Evolutionary conservation across 2,329 filamentous ascomycete species (phyloP).

Genomic region (Westerdykella aurantiaca): DNA sequence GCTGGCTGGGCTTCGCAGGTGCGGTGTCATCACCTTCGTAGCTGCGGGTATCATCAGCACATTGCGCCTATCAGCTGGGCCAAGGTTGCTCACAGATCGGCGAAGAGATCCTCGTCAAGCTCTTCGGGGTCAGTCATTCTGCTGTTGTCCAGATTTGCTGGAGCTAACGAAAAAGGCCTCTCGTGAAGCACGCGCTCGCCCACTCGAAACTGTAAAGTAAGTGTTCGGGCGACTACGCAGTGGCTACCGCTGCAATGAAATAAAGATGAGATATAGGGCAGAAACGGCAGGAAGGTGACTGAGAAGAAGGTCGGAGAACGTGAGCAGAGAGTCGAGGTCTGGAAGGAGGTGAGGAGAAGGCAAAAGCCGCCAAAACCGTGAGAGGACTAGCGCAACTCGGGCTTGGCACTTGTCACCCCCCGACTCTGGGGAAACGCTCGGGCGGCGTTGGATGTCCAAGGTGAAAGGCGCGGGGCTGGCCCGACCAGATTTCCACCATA

Average conservation of each 20-base stretch:
- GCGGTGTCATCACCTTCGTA: constrained; percentile 35
- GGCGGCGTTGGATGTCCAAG: not conserved
- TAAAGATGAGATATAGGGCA: too few relatives aligned
- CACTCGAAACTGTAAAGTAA: too few relatives aligned
- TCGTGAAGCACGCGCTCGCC: too few relatives aligned
- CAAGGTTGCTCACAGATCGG: constrained; percentile 67
- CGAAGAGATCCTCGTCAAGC: constrained; percentile 90
- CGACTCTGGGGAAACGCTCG: not conserved
- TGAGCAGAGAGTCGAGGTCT: too few relatives aligned
- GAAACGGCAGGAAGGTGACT: too few relatives aligned
- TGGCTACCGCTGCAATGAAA: too few relatives aligned
- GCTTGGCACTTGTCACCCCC: not conserved
- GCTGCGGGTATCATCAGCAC: constrained; percentile 52
- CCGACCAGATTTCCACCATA: constrained; percentile 4
- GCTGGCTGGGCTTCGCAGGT: constrained; percentile 24
- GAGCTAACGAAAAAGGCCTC: not conserved
- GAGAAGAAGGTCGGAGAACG: too few relatives aligned
- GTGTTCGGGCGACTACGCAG: too few relatives aligned
- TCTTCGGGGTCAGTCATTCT: constrained; percentile 75
- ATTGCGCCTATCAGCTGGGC: constrained; percentile 1
- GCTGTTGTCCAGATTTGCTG: constrained; percentile 1
- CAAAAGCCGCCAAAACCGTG: not conserved
- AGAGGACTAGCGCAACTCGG: not conserved
- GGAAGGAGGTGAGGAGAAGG: not conserved
- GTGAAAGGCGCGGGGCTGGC: not conserved